These are phyloP conservation scores for Mortierella alpina DNA, from an alignment of 192 early-diverging fungal genomes.

Conservation along the genomic window DNA sequence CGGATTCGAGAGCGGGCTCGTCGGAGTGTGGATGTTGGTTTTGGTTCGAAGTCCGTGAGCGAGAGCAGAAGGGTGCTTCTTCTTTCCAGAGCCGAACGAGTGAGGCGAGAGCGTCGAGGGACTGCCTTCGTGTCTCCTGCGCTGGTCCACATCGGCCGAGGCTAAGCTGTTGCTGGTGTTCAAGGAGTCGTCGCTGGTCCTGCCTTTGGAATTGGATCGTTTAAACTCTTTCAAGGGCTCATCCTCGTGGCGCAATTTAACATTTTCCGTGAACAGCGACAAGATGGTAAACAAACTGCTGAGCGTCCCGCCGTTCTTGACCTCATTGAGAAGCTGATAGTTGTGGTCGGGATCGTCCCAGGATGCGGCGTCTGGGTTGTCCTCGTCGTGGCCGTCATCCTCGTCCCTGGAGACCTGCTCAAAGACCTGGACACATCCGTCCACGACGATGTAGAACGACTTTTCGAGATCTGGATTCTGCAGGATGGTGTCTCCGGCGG, in stretches of 20 bases:
- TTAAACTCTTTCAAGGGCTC: constrained; percentile 53
- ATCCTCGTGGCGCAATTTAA: constrained; percentile 65
- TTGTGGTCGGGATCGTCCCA: constrained; percentile 61
- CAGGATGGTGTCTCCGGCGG: constrained; percentile 83
- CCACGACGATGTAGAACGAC: constrained; percentile 96
- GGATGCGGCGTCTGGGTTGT: constrained; percentile 36
- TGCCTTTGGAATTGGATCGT: constrained; percentile 26
- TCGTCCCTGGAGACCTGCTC: constrained; percentile 64
- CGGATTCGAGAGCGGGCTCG: constrained; percentile 52
- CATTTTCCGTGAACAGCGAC: constrained; percentile 86
- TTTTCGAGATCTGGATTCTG: constrained; percentile 73
- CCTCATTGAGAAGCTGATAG: constrained; percentile 85
- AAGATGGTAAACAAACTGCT: constrained; percentile 95
- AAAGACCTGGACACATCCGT: constrained; percentile 93
- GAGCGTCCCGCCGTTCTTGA: constrained; percentile 90
- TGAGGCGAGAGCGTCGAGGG: constrained; percentile 9
- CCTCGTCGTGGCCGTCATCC: constrained; percentile 53
- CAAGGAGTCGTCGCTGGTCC: not conserved
- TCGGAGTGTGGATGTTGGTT: constrained; percentile 41
- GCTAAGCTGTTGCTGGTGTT: not conserved
- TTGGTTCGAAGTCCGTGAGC: constrained; percentile 40
- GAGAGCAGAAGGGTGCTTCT: constrained; percentile 27
- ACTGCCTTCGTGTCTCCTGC: not conserved
- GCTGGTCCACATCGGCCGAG: constrained; percentile 13
- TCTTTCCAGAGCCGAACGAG: constrained; percentile 13